Base-by-base conservation (phyloP, 768 basidiomycete species). In the Bullera alba region DNA sequence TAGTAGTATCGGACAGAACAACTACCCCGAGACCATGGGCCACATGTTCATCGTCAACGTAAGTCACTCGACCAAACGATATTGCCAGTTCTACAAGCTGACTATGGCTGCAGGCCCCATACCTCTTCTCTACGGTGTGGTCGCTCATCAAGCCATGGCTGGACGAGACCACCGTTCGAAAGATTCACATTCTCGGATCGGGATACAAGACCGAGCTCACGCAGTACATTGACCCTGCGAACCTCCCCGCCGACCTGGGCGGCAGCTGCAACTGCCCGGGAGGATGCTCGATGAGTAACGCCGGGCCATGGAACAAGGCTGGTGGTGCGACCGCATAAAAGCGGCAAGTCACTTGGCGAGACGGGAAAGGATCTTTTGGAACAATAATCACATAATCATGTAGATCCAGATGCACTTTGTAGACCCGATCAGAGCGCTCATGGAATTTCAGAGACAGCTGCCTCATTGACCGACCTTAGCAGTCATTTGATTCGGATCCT, bases 11-110 rank as follows among this genome's bases (percentile, higher is more conserved):
- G 87, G 88, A 10, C 91, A 95, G 73, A 81, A 95, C 76, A 79
- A 85, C 19, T 43, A 73, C 68, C 72, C 72, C 35, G 72, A 73
- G 57, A 72, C 75, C 42, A 76, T 96, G 93, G 93, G 93, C 76
- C 88, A 87, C 70, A 96, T 99, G 77, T 99, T 87, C 78, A 91
- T 97, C 79, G 86, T 95, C 79, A 96, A 97, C 67, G 87, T 63
- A 46, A 59, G 66, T 63, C 5, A 21, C n/a, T n/a, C n/a, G n/a
- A n/a, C n/a, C n/a, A n/a, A n/a, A n/a, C 32, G 32, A 34, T n/a
- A 34, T n/a, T 34, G 32, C 32, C 30, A 10, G 26, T n/a, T 29
- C 34, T n/a, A n/a, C n/a, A n/a, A n/a, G n/a, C n/a, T n/a, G n/a
- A n/a, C n/a, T n/a, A n/a, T n/a, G n/a, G n/a, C 25, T 19, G 5